Base-by-base conservation (phyloP, 2,329 filamentous ascomycete species). In the Claviceps monticola region DNA sequence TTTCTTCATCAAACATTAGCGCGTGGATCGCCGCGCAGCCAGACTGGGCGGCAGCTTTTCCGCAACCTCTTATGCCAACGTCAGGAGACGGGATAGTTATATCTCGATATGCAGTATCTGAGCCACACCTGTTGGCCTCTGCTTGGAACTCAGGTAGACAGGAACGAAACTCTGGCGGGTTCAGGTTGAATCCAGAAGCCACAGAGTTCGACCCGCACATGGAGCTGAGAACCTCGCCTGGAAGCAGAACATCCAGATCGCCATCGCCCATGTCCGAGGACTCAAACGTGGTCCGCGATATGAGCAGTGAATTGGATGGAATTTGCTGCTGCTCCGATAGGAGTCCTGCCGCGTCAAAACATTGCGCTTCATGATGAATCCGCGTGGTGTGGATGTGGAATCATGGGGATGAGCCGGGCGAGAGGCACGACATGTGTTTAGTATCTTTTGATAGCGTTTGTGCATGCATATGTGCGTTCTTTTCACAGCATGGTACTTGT, bases 21-120 rank as follows among this genome's bases (percentile, higher is more conserved):
- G 38, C 29, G 19, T 56, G 55, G 55, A 51, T 56, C n/a, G 48
- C 44, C 14, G 44, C 41, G 23, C 54, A 55, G 46, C 50, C 53
- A 6, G 23, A 50, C 5, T 48, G 48, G 43, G 44, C 37, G 6
- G 9, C 11, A 2, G 42, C 23, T 8, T 34, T n/a, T 13, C 14
- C 41, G 4, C n/a, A 23, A n/a, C 26, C 42, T 17, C 53, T 56
- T 21, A 51, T 54, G 13, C 53, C 50, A 14, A 36, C 50, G 29
- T 48, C 55, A 42, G 47, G 50, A 23, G 53, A 51, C 34, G 41
- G 38, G 6, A 23, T 41, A 9, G 2, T 4, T 26, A 26, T 41
- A 34, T 29, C 11, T 11, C 13, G 4, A 13, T 26, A 21, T 16
- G 9, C 34, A 39, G 29, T 26, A 14, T 29, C 36, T 16, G 16